Evolutionary conservation across 169 alveolate species (phyloP), one percentile per base, ranked within the genome.

Genomic region (Cryptosporidium tyzzeri): DNA sequence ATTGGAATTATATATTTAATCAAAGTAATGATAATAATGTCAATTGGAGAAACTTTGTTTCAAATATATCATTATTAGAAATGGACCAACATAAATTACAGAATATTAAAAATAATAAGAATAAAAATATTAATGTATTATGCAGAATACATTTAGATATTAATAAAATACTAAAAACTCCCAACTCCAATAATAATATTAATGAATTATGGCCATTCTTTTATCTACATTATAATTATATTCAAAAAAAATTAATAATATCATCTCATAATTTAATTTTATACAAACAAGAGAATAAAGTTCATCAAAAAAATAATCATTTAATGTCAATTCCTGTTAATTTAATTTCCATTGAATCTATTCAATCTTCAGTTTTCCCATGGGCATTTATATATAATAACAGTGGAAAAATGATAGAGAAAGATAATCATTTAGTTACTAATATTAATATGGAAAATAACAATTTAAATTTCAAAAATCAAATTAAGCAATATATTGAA

Each of bases 71-170:
- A 18, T 10, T 55, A 35, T 37, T 51, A 2, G 86, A 73, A 29
- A 73, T 73, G 86, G 86, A 73, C 0, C 86, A 73, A 35, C 86
- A 73, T 12, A 71, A 71, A 35, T 35, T 71, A 14, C 69, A 53
- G 2, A 29, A 59, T 31, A 12, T 33, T 14, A 51, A 70, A 29
- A 45, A 50, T 26, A 51, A 35, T 45, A 23, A 45, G 29, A 35
- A 37, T 50, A 70, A 21, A 4, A 48, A 70, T 29, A 33, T 23
- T 2, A 73, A 73, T 33, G 35, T 73, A 33, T 29, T 73, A 0
- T 73, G 71, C 35, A 73, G 86, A 58, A 73, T 73, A 18, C 86
- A 73, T 55, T 29, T 71, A 31, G 41, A 53, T 7, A 4, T 70
- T 7, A 23, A 48, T 26, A 3, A 9, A 26, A 21, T 55, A 55